Percentiles rank a stretch among this genome's conserved stretches.
These are phyloP conservation scores for Aspergillus novofumigatus DNA, from an alignment of 2,329 filamentous ascomycete genomes.

Conservation along the genomic window DNA sequence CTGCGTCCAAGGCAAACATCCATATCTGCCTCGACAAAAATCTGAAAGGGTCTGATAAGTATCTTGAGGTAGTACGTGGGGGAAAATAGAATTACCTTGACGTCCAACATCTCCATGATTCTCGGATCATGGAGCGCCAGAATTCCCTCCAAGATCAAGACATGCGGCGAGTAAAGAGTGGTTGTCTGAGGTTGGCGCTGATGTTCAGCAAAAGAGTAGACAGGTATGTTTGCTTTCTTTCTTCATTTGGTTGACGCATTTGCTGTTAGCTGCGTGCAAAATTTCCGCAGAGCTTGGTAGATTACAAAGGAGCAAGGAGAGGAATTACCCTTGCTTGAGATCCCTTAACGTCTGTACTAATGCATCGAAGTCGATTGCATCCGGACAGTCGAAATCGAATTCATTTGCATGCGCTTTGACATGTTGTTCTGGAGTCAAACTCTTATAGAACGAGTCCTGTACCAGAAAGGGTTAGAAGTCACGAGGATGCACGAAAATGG, in stretches of 20 bases:
- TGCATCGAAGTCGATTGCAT: constrained; percentile 91
- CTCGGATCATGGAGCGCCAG: constrained; percentile 87
- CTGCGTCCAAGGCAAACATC: constrained; percentile 88
- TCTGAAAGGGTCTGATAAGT: constrained; percentile 45
- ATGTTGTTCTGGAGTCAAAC: constrained; percentile 72
- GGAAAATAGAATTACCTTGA: constrained; percentile 60
- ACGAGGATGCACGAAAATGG: not conserved
- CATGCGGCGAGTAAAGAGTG: constrained; percentile 92
- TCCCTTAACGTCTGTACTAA: constrained; percentile 75
- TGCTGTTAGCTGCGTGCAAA: constrained; percentile 9
- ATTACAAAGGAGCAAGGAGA: not conserved
- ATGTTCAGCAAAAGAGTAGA: constrained; percentile 95
- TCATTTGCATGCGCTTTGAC: constrained; percentile 80
- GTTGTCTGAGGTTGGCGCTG: constrained; percentile 73
- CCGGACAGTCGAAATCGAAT: constrained; percentile 91
- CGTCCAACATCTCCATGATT: constrained; percentile 80
- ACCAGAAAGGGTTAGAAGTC: constrained; percentile 15
- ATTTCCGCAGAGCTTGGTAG: not conserved
- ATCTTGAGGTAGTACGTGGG: not conserved
- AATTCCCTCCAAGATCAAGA: constrained; percentile 92
- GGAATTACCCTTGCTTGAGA: constrained; percentile 80
- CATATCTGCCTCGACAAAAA: constrained; percentile 93
- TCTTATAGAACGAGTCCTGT: constrained; percentile 97
- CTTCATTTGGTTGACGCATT: constrained; percentile 17
- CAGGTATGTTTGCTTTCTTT: constrained; percentile 71